Conservation (phyloP, 257 asterid species). For the Solanum ahanhuiri region DNA sequence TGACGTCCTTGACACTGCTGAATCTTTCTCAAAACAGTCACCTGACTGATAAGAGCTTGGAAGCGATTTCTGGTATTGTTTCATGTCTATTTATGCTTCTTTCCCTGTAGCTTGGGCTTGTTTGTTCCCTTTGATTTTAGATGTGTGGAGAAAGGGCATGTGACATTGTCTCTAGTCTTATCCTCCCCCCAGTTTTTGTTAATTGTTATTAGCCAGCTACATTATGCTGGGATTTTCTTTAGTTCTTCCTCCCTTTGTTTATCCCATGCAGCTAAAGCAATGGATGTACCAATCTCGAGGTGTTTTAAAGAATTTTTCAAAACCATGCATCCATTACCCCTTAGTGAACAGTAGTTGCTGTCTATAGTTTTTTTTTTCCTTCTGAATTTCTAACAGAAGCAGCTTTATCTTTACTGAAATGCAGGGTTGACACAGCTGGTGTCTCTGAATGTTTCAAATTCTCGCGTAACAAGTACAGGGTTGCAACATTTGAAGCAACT, state of each 20-base stretch:
- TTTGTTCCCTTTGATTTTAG: neutral
- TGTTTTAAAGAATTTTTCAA: neutral
- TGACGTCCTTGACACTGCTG: slow-evolving; percentile 62
- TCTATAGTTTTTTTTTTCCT: neutral
- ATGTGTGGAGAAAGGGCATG: neutral
- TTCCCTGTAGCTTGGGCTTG: too few relatives aligned
- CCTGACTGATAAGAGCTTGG: slow-evolving; percentile 77
- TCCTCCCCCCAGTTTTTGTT: neutral
- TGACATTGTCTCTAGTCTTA: too few relatives aligned
- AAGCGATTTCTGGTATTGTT: slow-evolving; percentile 72
- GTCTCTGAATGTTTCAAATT: slow-evolving; percentile 74
- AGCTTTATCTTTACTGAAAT: neutral
- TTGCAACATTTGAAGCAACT: slow-evolving; percentile 70
- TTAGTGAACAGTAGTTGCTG: neutral
- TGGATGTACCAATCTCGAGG: neutral
- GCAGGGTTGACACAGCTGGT: slow-evolving; percentile 81
- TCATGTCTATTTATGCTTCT: neutral
- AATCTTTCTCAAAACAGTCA: slow-evolving; percentile 85
- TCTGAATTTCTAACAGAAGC: neutral
- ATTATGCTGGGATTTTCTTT: neutral
- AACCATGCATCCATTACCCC: neutral
- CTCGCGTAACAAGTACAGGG: slow-evolving; percentile 63
- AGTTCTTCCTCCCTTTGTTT: neutral
- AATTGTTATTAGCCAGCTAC: neutral
- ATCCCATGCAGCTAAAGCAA: neutral